Evolutionary conservation across 805 yeast genomes (phyloP).

Genomic region (Suhomyces sp.): DNA sequence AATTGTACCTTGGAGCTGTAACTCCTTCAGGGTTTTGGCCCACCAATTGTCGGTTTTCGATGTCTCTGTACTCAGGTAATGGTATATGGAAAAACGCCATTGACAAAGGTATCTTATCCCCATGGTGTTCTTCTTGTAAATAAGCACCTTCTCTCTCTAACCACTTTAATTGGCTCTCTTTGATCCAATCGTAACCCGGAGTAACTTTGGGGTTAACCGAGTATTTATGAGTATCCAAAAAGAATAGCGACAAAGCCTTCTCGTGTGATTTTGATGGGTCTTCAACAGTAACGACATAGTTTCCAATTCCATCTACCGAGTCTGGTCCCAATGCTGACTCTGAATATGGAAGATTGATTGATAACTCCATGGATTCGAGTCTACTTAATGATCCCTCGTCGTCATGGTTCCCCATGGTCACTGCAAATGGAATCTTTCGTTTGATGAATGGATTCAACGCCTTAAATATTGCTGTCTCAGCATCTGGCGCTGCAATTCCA

Average conservation of each 20-base stretch:
- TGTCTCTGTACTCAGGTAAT: constrained; percentile 72
- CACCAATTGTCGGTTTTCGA: constrained; percentile 39
- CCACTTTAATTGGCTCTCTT: constrained; percentile 64
- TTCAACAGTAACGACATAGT: constrained; percentile 62
- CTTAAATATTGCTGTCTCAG: constrained; percentile 79
- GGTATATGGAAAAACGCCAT: constrained; percentile 97
- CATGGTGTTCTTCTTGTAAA: constrained; percentile 25
- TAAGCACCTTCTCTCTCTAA: constrained; percentile 36
- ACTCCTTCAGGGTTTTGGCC: constrained; percentile 73
- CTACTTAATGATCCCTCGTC: constrained; percentile 76
- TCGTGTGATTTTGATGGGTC: constrained; percentile 31
- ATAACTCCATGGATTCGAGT: constrained; percentile 56
- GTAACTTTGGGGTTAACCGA: constrained; percentile 61
- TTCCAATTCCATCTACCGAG: constrained; percentile 78
- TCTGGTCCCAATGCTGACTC: constrained; percentile 62
- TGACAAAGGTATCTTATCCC: constrained; percentile 49
- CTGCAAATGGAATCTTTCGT: constrained; percentile 76
- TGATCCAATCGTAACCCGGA: constrained; percentile 87
- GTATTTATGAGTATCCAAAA: constrained; percentile 82
- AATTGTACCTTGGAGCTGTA: constrained; percentile 72
- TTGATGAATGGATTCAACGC: constrained; percentile 67
- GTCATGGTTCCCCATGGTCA: constrained; percentile 91
- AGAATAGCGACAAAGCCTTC: constrained; percentile 60
- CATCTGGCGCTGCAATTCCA: constrained; percentile 78
- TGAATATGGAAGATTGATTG: constrained; percentile 64